Base-by-base conservation (phyloP, 805 yeast genomes). In the Wickerhamiella brachini region DNA sequence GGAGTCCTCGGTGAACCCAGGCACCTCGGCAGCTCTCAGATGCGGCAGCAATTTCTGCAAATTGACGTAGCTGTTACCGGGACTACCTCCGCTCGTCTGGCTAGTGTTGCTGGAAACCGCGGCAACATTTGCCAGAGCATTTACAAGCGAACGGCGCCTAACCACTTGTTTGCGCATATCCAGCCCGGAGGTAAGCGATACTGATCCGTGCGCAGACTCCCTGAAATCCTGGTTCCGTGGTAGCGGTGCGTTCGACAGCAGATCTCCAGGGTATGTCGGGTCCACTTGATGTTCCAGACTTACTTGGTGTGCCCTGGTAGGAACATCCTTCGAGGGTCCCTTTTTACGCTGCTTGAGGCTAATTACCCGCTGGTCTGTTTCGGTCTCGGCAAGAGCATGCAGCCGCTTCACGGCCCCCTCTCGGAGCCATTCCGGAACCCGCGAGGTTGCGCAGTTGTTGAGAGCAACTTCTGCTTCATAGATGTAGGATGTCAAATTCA, bases 401-500 rank as follows among this genome's bases (percentile, higher is more conserved):
- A 76, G 67, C 54, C 68, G 69, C 47, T 73, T 74, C 3, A 79
- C 62, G 4, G 80, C 74, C 1, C 77, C 76, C 43, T 83, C 81
- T 44, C 74, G 73, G 20, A 86, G 65, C 66, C 81, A 82, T 7
- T 73, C 64, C 0, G 96, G 95, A 18, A 86, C 65, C 46, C 74
- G 76, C 50, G 68, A 65, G 20, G 68, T 59, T 0, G 73, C 67
- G 15, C 66, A 63, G 12, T 70, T 65, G 62, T 89, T 90, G 44
- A 87, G 68, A 23, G 72, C 70, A 6, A 76, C 67, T 61, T 90
- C 98, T 17, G 90, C 80, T 51, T 81, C 78, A 59, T 85, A 75
- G 29, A 90, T 80, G 59, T 88, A 95, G 18, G 76, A 70, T 0
- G 97, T 87, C 21, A 90, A 68, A 0, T 95, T 96, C 47, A 90